Conservation (phyloP, 805 yeast species). For the Candida ipomoeae region DNA sequence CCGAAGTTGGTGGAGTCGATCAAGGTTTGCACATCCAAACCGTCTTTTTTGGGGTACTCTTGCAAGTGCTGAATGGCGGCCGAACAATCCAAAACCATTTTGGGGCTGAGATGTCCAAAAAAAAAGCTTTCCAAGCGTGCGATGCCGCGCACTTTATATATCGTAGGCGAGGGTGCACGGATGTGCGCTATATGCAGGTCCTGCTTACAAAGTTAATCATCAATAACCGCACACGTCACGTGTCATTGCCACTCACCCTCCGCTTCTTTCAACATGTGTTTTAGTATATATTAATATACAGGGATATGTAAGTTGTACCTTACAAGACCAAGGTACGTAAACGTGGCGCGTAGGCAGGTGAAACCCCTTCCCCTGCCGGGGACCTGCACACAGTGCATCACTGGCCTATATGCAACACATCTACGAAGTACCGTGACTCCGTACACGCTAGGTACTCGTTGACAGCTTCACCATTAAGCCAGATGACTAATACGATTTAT, state of each 20-base stretch:
- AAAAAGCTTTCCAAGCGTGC: slow-evolving; percentile 14
- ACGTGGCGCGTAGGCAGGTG: no score
- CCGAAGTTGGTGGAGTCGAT: slow-evolving; percentile 91
- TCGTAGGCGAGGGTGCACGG: slow-evolving; percentile 1
- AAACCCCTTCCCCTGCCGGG: no score
- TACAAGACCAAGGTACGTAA: no score
- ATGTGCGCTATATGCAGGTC: neutral
- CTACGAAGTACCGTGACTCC: no score
- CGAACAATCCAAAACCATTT: slow-evolving; percentile 39
- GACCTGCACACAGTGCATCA: no score
- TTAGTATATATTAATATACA: no score
- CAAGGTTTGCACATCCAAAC: slow-evolving; percentile 74
- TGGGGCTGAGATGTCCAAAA: slow-evolving; percentile 42
- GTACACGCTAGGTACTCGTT: no score
- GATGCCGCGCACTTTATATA: slow-evolving; percentile 8
- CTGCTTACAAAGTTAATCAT: neutral
- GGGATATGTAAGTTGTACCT: no score
- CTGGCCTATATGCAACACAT: no score
- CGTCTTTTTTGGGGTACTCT: slow-evolving; percentile 71
- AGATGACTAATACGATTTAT: no score
- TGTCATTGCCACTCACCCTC: neutral
- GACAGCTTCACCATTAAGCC: no score
- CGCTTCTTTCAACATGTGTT: no score
- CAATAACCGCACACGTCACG: neutral
- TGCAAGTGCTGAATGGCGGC: slow-evolving; percentile 67